A percentile compares a stretch with the other conserved stretches of the same genome.
These are phyloP conservation scores for Alloteropsis angusta DNA, from an alignment of 202 grass and related monocot species.

Conservation along the genomic window DNA sequence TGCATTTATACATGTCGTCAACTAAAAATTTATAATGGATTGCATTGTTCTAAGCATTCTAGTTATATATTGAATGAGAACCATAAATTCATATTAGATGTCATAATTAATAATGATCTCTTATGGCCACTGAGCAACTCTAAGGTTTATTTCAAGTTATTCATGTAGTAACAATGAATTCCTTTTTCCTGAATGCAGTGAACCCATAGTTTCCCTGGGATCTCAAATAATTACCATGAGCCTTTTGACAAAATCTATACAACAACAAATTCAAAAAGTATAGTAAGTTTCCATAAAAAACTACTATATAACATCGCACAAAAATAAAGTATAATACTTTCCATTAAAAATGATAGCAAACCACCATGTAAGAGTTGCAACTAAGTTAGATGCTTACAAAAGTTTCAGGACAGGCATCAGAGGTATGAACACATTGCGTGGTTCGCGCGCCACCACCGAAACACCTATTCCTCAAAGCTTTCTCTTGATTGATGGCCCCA, in stretches of 20 bases:
- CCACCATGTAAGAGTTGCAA: not conserved
- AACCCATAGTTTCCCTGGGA: not conserved
- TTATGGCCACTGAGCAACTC: not conserved
- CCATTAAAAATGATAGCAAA: not conserved
- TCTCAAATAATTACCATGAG: not conserved
- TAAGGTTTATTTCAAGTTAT: conserved; percentile 1
- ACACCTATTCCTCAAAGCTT: conserved; percentile 16
- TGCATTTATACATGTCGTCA: not conserved
- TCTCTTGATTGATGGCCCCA: conserved; percentile 6
- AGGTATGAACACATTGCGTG: conserved; percentile 15
- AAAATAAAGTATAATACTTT: not conserved
- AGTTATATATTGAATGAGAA: not conserved
- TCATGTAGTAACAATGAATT: not conserved
- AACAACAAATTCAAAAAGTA: not conserved
- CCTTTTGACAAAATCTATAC: not conserved
- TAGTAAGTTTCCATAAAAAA: not conserved
- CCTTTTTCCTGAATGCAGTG: not conserved
- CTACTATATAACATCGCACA: no score
- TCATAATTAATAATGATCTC: not conserved
- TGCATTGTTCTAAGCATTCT: not conserved
- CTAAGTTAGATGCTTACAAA: conserved; percentile 18
- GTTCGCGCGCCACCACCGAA: conserved; percentile 15
- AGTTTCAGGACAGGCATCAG: conserved; percentile 22
- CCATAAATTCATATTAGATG: not conserved
- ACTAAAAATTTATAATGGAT: not conserved